Evolutionary conservation across 2,329 filamentous ascomycete species (phyloP).

Genomic region (Sporothrix globosa): DNA sequence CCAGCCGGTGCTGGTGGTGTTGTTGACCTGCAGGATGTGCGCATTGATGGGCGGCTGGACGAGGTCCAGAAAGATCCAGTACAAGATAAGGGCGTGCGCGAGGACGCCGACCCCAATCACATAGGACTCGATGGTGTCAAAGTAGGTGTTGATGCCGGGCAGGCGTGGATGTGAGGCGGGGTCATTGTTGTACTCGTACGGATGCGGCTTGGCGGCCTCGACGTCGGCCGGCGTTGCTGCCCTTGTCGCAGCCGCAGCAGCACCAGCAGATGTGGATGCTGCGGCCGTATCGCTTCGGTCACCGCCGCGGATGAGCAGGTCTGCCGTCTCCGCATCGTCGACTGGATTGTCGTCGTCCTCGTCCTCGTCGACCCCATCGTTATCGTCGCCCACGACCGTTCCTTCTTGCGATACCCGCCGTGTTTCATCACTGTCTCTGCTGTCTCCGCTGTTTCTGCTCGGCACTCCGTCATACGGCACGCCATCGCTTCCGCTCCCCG

Average conservation of each 20-base stretch:
- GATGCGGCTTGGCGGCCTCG: constrained; percentile 16
- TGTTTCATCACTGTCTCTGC: not conserved
- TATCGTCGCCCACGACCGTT: not conserved
- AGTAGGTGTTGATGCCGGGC: not conserved
- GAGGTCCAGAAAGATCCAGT: constrained; percentile 34
- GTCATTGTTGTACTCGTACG: constrained; percentile 29
- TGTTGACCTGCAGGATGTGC: constrained; percentile 27
- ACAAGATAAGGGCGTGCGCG: not conserved
- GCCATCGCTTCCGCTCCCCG: not conserved
- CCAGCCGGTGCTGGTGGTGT: constrained; percentile 11
- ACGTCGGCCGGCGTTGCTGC: not conserved
- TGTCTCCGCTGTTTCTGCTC: no score
- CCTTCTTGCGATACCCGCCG: not conserved
- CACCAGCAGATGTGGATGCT: not conserved
- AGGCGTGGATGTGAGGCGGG: not conserved
- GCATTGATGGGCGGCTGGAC: constrained; percentile 27
- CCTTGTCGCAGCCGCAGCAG: not conserved
- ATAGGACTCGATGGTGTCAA: not conserved
- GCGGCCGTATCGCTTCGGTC: not conserved
- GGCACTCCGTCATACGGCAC: constrained; percentile 1
- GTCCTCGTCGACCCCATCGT: not conserved
- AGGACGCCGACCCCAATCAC: not conserved
- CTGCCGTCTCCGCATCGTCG: constrained; percentile 6
- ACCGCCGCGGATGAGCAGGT: not conserved
- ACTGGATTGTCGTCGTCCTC: not conserved